A percentile compares a stretch with the other conserved stretches of the same genome.
Conservation (phyloP, 2,329 filamentous ascomycete genomes). For the Ceratocystis huliohia region DNA sequence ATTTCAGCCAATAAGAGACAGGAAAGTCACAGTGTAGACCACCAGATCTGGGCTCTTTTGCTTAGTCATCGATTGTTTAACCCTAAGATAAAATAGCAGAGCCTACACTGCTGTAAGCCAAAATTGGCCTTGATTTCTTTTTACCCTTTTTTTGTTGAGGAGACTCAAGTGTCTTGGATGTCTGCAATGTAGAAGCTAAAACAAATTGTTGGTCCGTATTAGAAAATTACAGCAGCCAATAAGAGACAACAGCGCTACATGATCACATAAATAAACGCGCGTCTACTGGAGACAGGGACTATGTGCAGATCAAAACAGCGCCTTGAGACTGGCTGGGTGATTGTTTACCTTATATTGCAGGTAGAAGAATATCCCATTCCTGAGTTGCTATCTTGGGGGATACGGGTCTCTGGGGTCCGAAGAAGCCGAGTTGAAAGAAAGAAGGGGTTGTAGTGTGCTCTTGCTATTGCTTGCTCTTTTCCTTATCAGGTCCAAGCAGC, state of each 20-base stretch:
- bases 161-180: too few relatives aligned
- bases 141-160: too few relatives aligned
- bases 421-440: neutral
- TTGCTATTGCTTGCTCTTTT: neutral
- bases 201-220: neutral
- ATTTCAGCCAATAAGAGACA: neutral
- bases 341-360: neutral
- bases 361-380: neutral
- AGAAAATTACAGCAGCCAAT: neutral
- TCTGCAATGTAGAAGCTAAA: neutral
- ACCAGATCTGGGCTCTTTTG: neutral
- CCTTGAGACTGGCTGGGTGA: too few relatives aligned
- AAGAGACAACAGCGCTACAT: neutral
- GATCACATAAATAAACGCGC: slow-evolving; percentile 6
- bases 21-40: neutral
- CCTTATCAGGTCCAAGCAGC: neutral
- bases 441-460: neutral
- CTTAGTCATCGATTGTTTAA: neutral
- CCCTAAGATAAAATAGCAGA: neutral
- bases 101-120: too few relatives aligned
- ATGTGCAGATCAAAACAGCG: neutral
- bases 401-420: neutral
- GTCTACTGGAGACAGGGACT: neutral
- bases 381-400: too few relatives aligned
- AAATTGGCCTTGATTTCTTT: too few relatives aligned